Evolutionary conservation across 805 yeast species (phyloP).

Genomic region (Saturnispora mendoncae): DNA sequence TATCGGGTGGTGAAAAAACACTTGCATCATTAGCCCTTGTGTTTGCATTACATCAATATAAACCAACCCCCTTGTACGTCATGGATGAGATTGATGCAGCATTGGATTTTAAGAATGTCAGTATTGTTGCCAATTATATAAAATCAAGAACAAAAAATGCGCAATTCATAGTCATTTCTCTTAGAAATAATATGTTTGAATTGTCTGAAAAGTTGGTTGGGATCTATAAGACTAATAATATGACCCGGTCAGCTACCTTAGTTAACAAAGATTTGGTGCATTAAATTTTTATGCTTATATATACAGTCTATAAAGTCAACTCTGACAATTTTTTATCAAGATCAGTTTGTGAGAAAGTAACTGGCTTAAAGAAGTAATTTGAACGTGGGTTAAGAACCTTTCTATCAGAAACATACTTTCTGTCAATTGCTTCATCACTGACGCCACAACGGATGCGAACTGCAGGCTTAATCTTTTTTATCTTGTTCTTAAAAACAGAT

Average conservation of each 20-base stretch:
- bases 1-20: constrained; percentile 98
- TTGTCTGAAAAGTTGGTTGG: constrained; percentile 91
- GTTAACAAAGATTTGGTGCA: constrained; percentile 47
- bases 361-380: constrained; percentile 15
- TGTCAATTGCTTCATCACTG: constrained; percentile 13
- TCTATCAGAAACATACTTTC: constrained; percentile 4
- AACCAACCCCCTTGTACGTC: constrained; percentile 94
- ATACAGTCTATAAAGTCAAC: constrained; percentile 7
- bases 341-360: constrained; percentile 6
- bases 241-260: constrained; percentile 77
- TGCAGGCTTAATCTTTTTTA: constrained; percentile 6
- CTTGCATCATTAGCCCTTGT: constrained; percentile 90
- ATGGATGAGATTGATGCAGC: constrained; percentile 99
- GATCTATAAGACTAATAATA: constrained; percentile 84
- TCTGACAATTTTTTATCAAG: constrained; percentile 10
- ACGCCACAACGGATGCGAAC: constrained; percentile 15
- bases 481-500: constrained; percentile 6
- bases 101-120: constrained; percentile 90
- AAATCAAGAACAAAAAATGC: constrained; percentile 94
- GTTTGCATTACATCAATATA: constrained; percentile 90
- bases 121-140: constrained; percentile 95
- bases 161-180: constrained; percentile 89
- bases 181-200: constrained; percentile 97
- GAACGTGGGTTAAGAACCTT: constrained; percentile 10
- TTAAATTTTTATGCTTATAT: background rate